A percentile compares a stretch with the other conserved stretches of the same genome.
These are phyloP conservation scores for Pisolithus microcarpus DNA, from an alignment of 768 basidiomycete genomes.

Conservation along the genomic window DNA sequence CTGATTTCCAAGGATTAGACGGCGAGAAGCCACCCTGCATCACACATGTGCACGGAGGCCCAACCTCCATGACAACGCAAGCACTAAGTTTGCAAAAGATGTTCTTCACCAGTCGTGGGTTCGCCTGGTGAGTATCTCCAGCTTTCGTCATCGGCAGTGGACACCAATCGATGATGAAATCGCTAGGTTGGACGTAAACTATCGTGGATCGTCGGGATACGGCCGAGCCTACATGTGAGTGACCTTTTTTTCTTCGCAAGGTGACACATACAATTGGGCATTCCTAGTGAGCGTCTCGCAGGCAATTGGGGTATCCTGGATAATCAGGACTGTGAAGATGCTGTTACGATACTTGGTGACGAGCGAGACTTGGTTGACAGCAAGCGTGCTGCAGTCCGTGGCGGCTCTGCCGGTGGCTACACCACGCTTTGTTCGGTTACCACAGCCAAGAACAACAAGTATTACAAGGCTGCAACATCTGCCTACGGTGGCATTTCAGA, in stretches of 20 bases:
- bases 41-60: conserved; percentile 62
- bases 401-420: conserved; percentile 66
- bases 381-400: background rate
- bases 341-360: conserved; percentile 32
- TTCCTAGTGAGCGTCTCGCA: conserved; percentile 38
- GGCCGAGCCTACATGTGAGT: conserved; percentile 55
- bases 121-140: conserved; percentile 46
- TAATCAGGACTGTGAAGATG: conserved; percentile 47
- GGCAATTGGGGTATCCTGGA: conserved; percentile 68
- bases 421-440: conserved; percentile 47
- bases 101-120: conserved; percentile 64
- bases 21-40: conserved; percentile 62
- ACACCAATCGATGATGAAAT: conserved; percentile 1
- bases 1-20: conserved; percentile 41
- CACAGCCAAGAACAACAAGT: conserved; percentile 49
- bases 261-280: background rate
- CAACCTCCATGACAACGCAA: conserved; percentile 42
- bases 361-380: background rate
- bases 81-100: conserved; percentile 47
- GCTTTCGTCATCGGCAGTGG: background rate
- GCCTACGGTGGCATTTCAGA: conserved; percentile 61
- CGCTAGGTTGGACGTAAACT: conserved; percentile 65
- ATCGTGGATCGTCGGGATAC: conserved; percentile 67
- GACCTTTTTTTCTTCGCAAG: background rate
- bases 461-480: conserved; percentile 50